Base-by-base conservation (phyloP, 2,329 filamentous ascomycete species). In the Colletotrichum sp. region DNA sequence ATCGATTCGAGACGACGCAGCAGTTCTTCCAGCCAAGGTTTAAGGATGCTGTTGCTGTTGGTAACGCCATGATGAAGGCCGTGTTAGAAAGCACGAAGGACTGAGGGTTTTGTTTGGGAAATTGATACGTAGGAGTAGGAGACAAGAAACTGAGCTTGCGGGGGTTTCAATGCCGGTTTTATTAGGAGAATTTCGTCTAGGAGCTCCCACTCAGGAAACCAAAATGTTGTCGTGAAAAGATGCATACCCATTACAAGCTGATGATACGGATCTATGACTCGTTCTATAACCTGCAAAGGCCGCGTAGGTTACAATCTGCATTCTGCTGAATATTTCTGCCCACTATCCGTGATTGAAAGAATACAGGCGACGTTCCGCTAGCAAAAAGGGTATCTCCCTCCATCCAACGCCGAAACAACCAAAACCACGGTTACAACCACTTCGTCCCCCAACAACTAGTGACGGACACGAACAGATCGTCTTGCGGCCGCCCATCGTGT, bases 31-130 rank as follows among this genome's bases (percentile, higher is more conserved):
- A 96, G 83, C 95, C 96, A 3, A 88, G 96, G 36, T 98, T 99
- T 82, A 92, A 92, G 2, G 96, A 98, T 82, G 97, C 97, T 7
- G 95, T 93, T 68, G 92, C 93, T 80, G 88, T 99, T 48, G 97
- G 97, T 4, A 98, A 98, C 83, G 94, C 96, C 83, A 99, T 99
- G 97, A 98, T 99, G 85, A 96, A 94, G 88, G 97, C 95, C 60
- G 97, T 99, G 80, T 86, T 98, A 79, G 94, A 96, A 86, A 96
- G 95, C 84, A 94, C 93, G 28, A 86, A 84, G 81, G 10, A 67
- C 5, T 76, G 61, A 76, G 32, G 10, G 9, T 7, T 48, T 7
- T 1, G n/a, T 10, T 13, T 18, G 34, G 13, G 32, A 26, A 28
- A 64, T 13, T 13, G 61, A 18, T 30, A 10, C 7, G 2, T 28